Conservation (phyloP, 352 stramenopile species). For the Phytophthora brassicae region DNA sequence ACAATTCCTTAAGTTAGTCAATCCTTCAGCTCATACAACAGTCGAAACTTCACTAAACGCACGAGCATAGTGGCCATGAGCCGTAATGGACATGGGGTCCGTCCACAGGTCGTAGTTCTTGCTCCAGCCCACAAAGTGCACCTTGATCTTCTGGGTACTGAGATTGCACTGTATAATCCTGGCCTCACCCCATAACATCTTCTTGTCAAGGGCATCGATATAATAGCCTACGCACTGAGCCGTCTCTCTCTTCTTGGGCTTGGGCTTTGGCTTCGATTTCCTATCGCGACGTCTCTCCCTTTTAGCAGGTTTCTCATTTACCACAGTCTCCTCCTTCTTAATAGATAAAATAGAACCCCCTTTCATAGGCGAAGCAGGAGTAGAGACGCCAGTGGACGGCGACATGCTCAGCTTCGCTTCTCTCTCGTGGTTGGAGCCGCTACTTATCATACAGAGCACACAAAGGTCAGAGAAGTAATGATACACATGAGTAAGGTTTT, state of each 20-base stretch:
- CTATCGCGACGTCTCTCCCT: constrained; percentile 29
- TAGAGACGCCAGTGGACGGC: constrained; percentile 11
- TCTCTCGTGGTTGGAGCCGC: constrained; percentile 18
- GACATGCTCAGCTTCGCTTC: constrained; percentile 17
- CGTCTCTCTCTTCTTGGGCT: constrained; percentile 36
- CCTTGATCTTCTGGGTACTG: constrained; percentile 59
- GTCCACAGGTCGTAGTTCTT: constrained; percentile 77
- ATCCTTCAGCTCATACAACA: not conserved
- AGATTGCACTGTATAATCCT: constrained; percentile 70
- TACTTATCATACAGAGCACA: constrained; percentile 15
- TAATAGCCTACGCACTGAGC: constrained; percentile 58
- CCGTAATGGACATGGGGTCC: constrained; percentile 62
- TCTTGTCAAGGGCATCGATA: constrained; percentile 73
- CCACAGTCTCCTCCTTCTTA: constrained; percentile 3
- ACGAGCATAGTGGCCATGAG: constrained; percentile 57
- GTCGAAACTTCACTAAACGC: constrained; percentile 15
- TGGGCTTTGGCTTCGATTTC: constrained; percentile 28
- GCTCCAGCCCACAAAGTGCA: constrained; percentile 73
- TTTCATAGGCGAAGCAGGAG: constrained; percentile 10
- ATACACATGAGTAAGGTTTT: not conserved
- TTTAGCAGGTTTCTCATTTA: constrained; percentile 4
- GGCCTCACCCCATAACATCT: constrained; percentile 71
- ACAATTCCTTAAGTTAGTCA: constrained; percentile 8
- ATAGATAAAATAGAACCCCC: not conserved
- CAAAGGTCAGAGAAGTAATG: not conserved